Percentiles rank a stretch among this genome's conserved stretches.
phyloP scores from a whole-genome alignment of 495 filamentous ascomycete species.

The Penicillium cataractarum region DNA sequence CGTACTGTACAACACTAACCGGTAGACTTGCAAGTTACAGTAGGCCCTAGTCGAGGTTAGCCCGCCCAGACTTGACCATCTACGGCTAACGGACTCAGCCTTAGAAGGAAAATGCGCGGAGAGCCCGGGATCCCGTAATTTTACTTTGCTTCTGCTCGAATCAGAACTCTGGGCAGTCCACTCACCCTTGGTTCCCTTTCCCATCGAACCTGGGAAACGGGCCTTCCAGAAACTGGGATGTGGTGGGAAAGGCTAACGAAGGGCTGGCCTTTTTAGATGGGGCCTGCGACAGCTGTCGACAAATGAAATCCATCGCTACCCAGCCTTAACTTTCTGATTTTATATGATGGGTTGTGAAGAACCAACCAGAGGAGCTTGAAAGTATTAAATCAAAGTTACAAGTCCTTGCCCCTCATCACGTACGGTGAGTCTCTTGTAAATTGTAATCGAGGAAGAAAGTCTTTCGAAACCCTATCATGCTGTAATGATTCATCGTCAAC shows the following conservation, averaged over 20 bases:
- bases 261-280: slow-evolving; percentile 11
- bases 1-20: neutral
- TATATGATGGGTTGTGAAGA: neutral
- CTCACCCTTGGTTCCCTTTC: slow-evolving; percentile 16
- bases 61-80: neutral
- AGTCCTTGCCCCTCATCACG: slow-evolving; percentile 2
- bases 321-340: slow-evolving; percentile 2
- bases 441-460: too few relatives aligned
- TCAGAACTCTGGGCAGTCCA: slow-evolving; percentile 1
- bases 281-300: neutral
- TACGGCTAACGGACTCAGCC: slow-evolving; percentile 8
- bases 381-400: slow-evolving; percentile 2
- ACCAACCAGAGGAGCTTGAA: slow-evolving; percentile 1
- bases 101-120: slow-evolving; percentile 14
- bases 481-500: too few relatives aligned
- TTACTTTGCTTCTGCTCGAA: slow-evolving; percentile 10
- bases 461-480: slow-evolving; percentile 7
- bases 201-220: slow-evolving; percentile 11
- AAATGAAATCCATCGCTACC: neutral
- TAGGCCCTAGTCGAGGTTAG: neutral
- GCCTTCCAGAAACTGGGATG: slow-evolving; percentile 24
- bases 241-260: slow-evolving; percentile 2
- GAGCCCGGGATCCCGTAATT: slow-evolving; percentile 15
- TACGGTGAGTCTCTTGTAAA: too few relatives aligned
- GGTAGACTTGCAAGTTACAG: neutral